A percentile compares a stretch with the other conserved stretches of the same genome.
These are phyloP conservation scores for Ajuga chamaepitys DNA, from an alignment of 257 asterid species.

Conservation along the genomic window DNA sequence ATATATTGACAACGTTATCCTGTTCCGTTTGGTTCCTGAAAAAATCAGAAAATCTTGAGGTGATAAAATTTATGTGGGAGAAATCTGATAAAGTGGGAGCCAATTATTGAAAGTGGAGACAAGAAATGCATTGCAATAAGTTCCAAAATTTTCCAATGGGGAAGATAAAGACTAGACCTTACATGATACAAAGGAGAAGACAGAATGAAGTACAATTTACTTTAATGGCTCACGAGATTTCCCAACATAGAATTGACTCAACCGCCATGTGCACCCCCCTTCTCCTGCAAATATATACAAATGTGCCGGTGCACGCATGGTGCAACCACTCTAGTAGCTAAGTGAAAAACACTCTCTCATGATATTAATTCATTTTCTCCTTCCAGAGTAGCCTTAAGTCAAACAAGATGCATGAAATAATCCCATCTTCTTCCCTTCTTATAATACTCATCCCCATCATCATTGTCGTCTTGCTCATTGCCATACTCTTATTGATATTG, in stretches of 20 bases:
- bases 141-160: slow-evolving; percentile 29
- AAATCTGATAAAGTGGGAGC: not conserved
- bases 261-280: too few relatives aligned
- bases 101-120: slow-evolving; percentile 24
- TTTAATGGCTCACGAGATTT: slow-evolving; percentile 16
- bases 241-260: too few relatives aligned
- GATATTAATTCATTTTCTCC: too few relatives aligned
- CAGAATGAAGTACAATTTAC: slow-evolving; percentile 24
- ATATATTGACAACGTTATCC: slow-evolving; percentile 5
- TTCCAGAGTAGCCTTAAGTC: not conserved
- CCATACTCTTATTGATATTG: slow-evolving; percentile 34
- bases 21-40: not conserved
- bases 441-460: slow-evolving; percentile 44
- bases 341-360: too few relatives aligned
- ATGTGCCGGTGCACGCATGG: too few relatives aligned
- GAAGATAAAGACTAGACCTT: slow-evolving; percentile 47
- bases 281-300: too few relatives aligned
- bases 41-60: not conserved
- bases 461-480: slow-evolving; percentile 46
- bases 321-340: too few relatives aligned
- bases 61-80: slow-evolving; percentile 24
- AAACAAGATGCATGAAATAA: slow-evolving; percentile 19
- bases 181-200: slow-evolving; percentile 29
- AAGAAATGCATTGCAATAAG: slow-evolving; percentile 14
- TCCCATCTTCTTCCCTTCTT: slow-evolving; percentile 50